Evolutionary conservation across 768 basidiomycete genomes (phyloP), one percentile per base, ranked within the genome.

Genomic region (Psilocybe subaeruginosa): DNA sequence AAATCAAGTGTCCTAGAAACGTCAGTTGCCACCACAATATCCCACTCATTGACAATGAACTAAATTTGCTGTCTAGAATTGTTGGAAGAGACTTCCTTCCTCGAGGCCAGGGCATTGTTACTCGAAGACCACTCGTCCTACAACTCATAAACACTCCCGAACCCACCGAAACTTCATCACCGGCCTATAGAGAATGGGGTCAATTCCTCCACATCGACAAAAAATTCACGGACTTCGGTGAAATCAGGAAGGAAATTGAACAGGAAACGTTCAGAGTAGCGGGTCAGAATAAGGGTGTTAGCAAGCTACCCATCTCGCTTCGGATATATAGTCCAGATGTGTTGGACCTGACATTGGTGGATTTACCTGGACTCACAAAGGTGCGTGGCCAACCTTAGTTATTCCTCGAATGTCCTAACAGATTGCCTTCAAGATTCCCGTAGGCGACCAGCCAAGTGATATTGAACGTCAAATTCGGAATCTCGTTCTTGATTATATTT

Each of bases 251-350:
- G 66, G 97, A 99, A 79, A 99, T 99, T 61, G 97, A 99, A 75
- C 90, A 93, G 72, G 97, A 99, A 80, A 99, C 97, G 1, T 95
- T 90, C 74, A 82, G 97, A 47, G 96, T 99, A 16, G 97, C 97
- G 0, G 97, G 97, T 0, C 96, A 98, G 80, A 99, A 99, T 76
- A 99, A 99, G 77, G 97, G 97, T 48, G 91, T 99, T 61, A 96
- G 94, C 78, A 95, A 96, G 72, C 75, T 97, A 50, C 96, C 97
- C 1, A 99, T 99, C 69, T 93, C 95, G 60, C 82, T 99, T 50
- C 86, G 94, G 72, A 97, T 99, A 79, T 96, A 91, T 74, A 97
- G 95, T 62, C 95, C 97, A 23, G 87, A 95, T 67, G 97, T 99
- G 37, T 79, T 99, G 66, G 97, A 99, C 74, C 77, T 99, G 69